phyloP scores from a whole-genome alignment of 192 early-diverging fungal species.

The Polychytrium aggregatum region DNA sequence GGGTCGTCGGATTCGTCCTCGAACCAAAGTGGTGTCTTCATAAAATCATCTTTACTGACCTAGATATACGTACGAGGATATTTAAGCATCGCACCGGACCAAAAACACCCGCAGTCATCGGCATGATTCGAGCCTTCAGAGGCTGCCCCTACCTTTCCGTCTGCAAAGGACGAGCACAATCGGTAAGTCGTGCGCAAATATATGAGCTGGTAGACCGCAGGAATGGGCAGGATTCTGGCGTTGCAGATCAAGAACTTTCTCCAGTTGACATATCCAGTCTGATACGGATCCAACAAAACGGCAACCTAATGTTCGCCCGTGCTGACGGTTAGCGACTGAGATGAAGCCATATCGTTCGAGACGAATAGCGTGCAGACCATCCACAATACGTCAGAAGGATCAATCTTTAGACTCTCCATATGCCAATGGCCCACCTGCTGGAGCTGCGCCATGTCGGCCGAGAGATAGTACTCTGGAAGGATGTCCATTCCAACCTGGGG shows the following conservation, averaged over 20 bases:
- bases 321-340: neutral
- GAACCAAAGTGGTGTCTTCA: conserved; percentile 33
- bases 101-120: neutral
- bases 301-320: conserved; percentile 12
- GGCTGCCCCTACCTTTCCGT: neutral
- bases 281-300: conserved; percentile 32
- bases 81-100: neutral
- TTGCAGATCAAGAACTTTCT: conserved; percentile 26
- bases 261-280: conserved; percentile 44
- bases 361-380: neutral
- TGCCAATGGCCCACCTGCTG: conserved; percentile 24
- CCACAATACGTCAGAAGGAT: neutral
- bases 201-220: neutral
- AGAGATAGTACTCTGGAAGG: conserved; percentile 33
- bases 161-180: neutral
- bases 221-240: conserved; percentile 31
- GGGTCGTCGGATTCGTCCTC: conserved; percentile 29
- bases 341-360: neutral
- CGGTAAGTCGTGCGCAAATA: neutral
- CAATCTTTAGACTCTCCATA: neutral
- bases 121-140: neutral
- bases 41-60: conserved; percentile 26
- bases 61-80: neutral
- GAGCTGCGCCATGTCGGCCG: conserved; percentile 22
- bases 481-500: conserved; percentile 25